These are phyloP conservation scores for Colletotrichum nymphaeae DNA, from an alignment of 2,329 filamentous ascomycete species.

Conservation along the genomic window DNA sequence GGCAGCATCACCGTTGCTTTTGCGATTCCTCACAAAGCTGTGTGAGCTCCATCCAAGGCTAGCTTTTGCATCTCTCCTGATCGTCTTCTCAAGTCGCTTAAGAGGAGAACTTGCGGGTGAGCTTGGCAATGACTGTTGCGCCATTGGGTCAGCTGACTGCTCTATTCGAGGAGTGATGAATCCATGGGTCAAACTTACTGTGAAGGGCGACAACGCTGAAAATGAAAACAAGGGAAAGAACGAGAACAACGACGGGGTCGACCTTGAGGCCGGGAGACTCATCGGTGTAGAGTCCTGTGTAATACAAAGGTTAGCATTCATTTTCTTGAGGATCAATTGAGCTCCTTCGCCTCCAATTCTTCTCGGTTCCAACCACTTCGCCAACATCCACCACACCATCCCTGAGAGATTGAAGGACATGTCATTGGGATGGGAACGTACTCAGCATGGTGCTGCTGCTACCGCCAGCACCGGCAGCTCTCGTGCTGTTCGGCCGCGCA, in stretches of 20 bases:
- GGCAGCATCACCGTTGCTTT: not conserved
- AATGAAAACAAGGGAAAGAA: conserved; percentile 97
- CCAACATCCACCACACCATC: not conserved
- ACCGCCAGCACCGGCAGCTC: conserved; percentile 92
- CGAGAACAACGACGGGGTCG: conserved; percentile 96
- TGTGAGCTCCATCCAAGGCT: not conserved
- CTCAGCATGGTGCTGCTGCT: conserved; percentile 99
- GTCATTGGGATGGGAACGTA: conserved; percentile 58
- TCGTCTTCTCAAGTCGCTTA: conserved; percentile 47
- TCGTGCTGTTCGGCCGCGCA: conserved; percentile 90
- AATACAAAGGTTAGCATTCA: conserved; percentile 41
- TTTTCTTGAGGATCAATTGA: not conserved
- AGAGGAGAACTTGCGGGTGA: conserved; percentile 87
- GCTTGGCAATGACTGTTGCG: conserved; percentile 88
- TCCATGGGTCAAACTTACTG: conserved; percentile 71
- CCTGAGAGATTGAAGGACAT: not conserved
- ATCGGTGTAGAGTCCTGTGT: conserved; percentile 90
- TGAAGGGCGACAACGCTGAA: conserved; percentile 98
- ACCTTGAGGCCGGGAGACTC: conserved; percentile 98
- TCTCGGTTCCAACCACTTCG: not conserved
- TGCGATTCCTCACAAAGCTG: not conserved
- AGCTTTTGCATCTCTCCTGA: not conserved
- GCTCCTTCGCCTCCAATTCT: not conserved
- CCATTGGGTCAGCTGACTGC: conserved; percentile 21
- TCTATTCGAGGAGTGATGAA: not conserved